phyloP scores from a whole-genome alignment of 129 eudicot genomes.

The Centella asiatica region DNA sequence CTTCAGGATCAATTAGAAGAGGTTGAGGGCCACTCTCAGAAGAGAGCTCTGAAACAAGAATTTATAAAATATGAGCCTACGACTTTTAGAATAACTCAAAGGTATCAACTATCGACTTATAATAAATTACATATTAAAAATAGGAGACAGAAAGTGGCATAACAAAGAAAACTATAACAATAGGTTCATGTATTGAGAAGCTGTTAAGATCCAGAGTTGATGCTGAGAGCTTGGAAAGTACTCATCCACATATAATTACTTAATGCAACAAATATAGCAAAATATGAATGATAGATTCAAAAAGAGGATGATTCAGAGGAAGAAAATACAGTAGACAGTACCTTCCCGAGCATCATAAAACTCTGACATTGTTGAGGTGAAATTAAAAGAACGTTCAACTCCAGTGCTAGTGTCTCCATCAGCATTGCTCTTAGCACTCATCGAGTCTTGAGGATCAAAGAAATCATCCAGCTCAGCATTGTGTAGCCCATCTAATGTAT shows the following conservation, averaged over 20 bases:
- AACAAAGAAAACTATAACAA: too few species aligned
- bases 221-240: too few species aligned
- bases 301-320: too few species aligned
- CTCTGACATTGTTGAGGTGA: constrained; percentile 47
- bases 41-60: constrained; percentile 49
- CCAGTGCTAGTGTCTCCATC: constrained; percentile 26
- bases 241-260: too few species aligned
- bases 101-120: background rate
- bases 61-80: constrained; percentile 9
- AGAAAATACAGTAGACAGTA: constrained; percentile 14
- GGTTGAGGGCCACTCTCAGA: constrained; percentile 54
- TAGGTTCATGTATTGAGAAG: too few species aligned
- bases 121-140: too few species aligned
- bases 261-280: too few species aligned
- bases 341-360: constrained; percentile 99
- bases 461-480: constrained; percentile 50
- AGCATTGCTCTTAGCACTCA: constrained; percentile 53
- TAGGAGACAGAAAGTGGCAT: too few species aligned
- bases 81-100: background rate
- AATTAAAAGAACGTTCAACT: constrained; percentile 33
- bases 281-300: background rate
- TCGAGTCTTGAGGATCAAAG: constrained; percentile 60
- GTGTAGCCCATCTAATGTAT: constrained; percentile 17
- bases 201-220: too few species aligned
- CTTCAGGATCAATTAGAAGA: constrained; percentile 44